These are phyloP conservation scores for Cicer judaicum DNA, from an alignment of 306 rosid species.

Conservation along the genomic window DNA sequence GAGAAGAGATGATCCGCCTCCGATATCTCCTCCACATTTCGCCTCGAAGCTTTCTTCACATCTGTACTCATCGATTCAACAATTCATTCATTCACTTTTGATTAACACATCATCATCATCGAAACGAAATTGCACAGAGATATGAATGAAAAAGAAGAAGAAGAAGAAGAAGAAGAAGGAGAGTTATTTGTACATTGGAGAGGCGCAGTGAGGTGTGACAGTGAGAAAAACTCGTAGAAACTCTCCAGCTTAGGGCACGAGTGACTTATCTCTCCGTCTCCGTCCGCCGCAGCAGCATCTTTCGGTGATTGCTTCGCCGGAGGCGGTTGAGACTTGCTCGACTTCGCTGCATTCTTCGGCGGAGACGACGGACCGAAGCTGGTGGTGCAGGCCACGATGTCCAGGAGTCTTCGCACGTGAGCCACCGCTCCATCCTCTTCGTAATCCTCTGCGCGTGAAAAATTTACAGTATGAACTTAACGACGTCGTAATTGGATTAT, in stretches of 20 bases:
- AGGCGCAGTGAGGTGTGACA: conserved; percentile 84
- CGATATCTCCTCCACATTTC: conserved; percentile 70
- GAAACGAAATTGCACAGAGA: not conserved
- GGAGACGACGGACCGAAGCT: conserved; percentile 68
- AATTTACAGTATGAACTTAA: not conserved
- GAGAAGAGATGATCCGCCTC: conserved; percentile 78
- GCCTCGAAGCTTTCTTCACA: conserved; percentile 65
- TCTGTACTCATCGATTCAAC: conserved; percentile 53
- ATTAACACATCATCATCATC: not conserved
- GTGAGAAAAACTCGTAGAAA: conserved; percentile 95
- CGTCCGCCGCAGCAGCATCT: conserved; percentile 53
- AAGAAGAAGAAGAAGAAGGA: not conserved
- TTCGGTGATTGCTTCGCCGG: conserved; percentile 44
- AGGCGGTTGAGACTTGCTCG: conserved; percentile 50
- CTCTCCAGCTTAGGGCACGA: conserved; percentile 82
- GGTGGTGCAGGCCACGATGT: conserved; percentile 87
- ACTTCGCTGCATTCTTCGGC: conserved; percentile 50
- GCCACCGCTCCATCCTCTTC: conserved; percentile 71
- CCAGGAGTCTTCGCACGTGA: conserved; percentile 82
- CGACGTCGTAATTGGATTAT: conserved; percentile 47
- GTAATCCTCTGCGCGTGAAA: conserved; percentile 67
- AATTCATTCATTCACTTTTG: too few relatives aligned
- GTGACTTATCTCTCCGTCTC: conserved; percentile 73
- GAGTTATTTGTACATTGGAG: conserved; percentile 63
- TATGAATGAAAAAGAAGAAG: not conserved